phyloP scores from a whole-genome alignment of 2,329 filamentous ascomycete species.

The Fusarium secorum region DNA sequence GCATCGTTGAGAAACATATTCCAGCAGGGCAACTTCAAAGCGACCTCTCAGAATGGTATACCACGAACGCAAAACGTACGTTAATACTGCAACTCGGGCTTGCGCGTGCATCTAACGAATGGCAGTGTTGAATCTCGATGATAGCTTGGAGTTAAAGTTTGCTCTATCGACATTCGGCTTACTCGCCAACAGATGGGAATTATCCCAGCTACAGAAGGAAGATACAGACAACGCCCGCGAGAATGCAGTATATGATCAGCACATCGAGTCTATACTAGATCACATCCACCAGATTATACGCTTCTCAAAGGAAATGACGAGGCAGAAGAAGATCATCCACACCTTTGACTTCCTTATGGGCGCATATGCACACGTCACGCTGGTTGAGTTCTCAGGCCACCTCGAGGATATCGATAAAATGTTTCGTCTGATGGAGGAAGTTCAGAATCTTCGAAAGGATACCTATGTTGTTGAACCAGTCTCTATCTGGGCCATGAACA shows the following conservation, averaged over 20 bases:
- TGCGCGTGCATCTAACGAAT: accelerated
- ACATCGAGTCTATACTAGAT: background rate
- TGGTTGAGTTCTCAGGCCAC: background rate
- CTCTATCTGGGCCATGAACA: background rate
- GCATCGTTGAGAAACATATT: background rate
- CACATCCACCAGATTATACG: background rate
- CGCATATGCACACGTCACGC: background rate
- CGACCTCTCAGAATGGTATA: background rate
- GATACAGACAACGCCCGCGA: accelerated
- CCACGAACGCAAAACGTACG: accelerated
- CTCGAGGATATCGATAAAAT: background rate
- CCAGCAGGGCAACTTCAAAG: background rate
- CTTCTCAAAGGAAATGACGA: background rate
- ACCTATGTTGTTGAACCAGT: background rate
- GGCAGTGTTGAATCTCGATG: accelerated
- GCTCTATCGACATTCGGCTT: background rate
- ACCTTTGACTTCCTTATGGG: background rate
- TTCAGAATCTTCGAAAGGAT: background rate
- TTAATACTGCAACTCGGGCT: accelerated
- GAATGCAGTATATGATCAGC: background rate
- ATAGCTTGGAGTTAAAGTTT: background rate
- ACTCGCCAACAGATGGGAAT: background rate
- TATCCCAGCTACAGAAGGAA: background rate
- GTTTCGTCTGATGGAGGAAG: background rate
- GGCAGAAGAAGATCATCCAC: background rate